phyloP scores from a whole-genome alignment of 1,139 yeast species.

The Pneumocystis wakefieldiae region DNA sequence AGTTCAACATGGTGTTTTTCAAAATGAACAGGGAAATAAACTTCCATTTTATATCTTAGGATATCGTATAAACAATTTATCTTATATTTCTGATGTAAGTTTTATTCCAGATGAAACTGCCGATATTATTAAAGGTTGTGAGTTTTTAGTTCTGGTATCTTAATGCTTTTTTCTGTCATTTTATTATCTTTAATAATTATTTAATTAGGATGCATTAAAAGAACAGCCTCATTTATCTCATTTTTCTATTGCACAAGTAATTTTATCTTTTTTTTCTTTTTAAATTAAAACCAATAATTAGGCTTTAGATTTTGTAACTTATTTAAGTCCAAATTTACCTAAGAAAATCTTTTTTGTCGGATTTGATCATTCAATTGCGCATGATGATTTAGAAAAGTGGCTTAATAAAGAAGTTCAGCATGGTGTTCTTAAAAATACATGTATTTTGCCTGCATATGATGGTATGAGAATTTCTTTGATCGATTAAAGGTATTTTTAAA shows the following conservation, averaged over 20 bases:
- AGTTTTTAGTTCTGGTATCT: slow-evolving; percentile 7
- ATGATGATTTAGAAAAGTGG: slow-evolving; percentile 7
- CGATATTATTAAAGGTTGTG: slow-evolving; percentile 8
- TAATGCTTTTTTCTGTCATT: background rate
- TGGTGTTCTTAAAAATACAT: background rate
- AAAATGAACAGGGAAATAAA: slow-evolving; percentile 2
- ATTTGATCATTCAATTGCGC: slow-evolving; percentile 62
- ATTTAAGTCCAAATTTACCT: slow-evolving; percentile 42
- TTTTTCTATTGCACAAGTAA: slow-evolving; percentile 5
- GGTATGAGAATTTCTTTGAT: background rate
- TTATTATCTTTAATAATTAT: background rate
- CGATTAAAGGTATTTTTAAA: background rate
- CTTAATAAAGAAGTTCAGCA: slow-evolving; percentile 1
- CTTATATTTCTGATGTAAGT: slow-evolving; percentile 12
- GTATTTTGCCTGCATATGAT: background rate
- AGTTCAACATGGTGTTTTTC: slow-evolving; percentile 13
- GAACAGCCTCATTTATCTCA: slow-evolving; percentile 11
- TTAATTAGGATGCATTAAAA: slow-evolving; percentile 8
- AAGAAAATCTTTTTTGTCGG: slow-evolving; percentile 44
- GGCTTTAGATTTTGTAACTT: slow-evolving; percentile 8
- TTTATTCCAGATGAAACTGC: slow-evolving; percentile 8
- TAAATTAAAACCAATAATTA: background rate
- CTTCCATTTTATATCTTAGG: slow-evolving; percentile 11
- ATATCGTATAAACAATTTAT: slow-evolving; percentile 10
- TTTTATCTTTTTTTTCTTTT: background rate